A percentile compares a stretch with the other conserved stretches of the same genome.
Evolutionary conservation across 306 rosid genomes (phyloP).

Genomic region (Inga laurina): DNA sequence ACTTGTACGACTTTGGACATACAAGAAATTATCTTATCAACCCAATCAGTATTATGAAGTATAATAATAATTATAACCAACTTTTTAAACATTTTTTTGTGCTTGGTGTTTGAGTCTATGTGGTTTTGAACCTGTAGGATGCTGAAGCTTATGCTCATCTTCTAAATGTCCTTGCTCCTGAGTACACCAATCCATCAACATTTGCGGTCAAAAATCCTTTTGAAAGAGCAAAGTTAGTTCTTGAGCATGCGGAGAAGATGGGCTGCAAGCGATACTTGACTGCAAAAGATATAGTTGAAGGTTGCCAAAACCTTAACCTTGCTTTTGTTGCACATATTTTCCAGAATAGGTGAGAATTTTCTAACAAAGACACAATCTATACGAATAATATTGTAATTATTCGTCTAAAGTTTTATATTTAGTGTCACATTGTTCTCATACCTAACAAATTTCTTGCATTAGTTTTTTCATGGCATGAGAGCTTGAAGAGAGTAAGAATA

Average conservation of each 20-base stretch:
- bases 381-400: background rate
- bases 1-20: background rate
- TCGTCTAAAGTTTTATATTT: background rate
- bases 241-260: conserved; percentile 93
- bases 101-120: conserved; percentile 3
- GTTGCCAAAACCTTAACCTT: conserved; percentile 96
- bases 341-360: conserved; percentile 79
- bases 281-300: conserved; percentile 92
- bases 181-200: conserved; percentile 74
- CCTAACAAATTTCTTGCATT: background rate
- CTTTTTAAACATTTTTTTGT: conserved; percentile 12
- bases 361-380: background rate
- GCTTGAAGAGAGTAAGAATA: background rate
- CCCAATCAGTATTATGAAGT: background rate
- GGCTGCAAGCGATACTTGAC: conserved; percentile 94
- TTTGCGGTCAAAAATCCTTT: conserved; percentile 65
- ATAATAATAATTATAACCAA: background rate
- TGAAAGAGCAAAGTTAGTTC: conserved; percentile 89
- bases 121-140: conserved; percentile 60
- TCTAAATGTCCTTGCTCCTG: conserved; percentile 92
- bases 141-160: conserved; percentile 96
- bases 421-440: background rate
- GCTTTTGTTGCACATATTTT: conserved; percentile 97
- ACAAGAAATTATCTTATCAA: background rate
- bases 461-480: background rate